phyloP scores from a whole-genome alignment of 176 grass and related monocot genomes.

The Avena eriantha region DNA sequence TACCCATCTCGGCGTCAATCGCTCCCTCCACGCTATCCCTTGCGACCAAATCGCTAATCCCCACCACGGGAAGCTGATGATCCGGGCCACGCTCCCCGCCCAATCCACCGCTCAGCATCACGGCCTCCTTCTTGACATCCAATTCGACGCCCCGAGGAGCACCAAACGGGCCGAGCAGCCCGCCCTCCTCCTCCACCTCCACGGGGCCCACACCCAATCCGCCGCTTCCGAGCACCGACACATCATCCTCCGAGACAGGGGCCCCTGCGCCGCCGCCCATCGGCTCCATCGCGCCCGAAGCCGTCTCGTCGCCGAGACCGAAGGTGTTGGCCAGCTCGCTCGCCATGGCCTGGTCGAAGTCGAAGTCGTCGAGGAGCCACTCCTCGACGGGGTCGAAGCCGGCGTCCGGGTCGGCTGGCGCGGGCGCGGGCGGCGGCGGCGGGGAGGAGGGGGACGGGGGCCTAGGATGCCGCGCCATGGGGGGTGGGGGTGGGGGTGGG shows the following conservation, averaged over 20 bases:
- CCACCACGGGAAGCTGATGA: slow-evolving; percentile 16
- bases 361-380: slow-evolving; percentile 72
- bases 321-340: slow-evolving; percentile 36
- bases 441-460: slow-evolving; percentile 1
- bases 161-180: neutral
- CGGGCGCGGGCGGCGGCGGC: neutral
- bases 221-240: neutral
- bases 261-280: neutral
- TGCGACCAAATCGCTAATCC: slow-evolving; percentile 29
- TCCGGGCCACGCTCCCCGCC: neutral
- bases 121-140: slow-evolving; percentile 21
- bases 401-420: slow-evolving; percentile 7
- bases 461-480: slow-evolving; percentile 57
- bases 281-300: neutral
- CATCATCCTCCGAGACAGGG: neutral
- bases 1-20: neutral
- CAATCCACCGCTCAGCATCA: neutral
- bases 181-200: neutral
- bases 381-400: slow-evolving; percentile 77
- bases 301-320: slow-evolving; percentile 26
- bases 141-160: slow-evolving; percentile 1
- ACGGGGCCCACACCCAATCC: slow-evolving; percentile 24
- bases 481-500: neutral
- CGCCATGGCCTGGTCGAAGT: slow-evolving; percentile 56
- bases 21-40: neutral